Percentiles rank a stretch among this genome's conserved stretches.
These are phyloP conservation scores for Euphorbia neoarborescens DNA, from an alignment of 441 rosid genomes.

Conservation along the genomic window DNA sequence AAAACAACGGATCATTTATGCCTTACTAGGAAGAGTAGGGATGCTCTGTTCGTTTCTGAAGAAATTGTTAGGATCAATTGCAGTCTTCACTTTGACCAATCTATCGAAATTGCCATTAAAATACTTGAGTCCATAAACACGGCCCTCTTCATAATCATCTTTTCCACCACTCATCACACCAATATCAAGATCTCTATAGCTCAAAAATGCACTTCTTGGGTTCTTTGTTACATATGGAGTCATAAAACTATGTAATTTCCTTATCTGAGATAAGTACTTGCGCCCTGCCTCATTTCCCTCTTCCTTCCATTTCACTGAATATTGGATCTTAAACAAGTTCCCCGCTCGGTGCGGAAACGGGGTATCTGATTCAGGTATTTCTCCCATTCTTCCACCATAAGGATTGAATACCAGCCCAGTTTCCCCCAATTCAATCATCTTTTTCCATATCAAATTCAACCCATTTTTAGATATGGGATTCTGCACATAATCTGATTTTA, in stretches of 20 bases:
- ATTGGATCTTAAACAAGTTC: background rate
- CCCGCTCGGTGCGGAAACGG: background rate
- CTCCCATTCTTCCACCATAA: background rate
- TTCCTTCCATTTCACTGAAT: background rate
- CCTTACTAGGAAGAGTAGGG: background rate
- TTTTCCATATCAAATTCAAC: background rate
- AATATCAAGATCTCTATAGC: background rate
- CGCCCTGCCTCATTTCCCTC: background rate
- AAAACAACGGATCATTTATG: background rate
- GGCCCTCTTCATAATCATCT: background rate
- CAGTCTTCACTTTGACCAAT: background rate
- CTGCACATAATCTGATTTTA: background rate
- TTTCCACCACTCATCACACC: background rate
- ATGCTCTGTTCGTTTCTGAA: background rate
- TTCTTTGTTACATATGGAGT: background rate
- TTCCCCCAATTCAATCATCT: background rate
- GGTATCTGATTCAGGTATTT: background rate
- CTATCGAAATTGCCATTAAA: background rate
- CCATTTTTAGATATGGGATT: background rate
- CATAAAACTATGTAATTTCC: background rate
- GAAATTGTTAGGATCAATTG: background rate
- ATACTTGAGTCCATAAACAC: background rate
- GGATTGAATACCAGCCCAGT: background rate
- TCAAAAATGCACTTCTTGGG: background rate
- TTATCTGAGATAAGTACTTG: background rate